A percentile compares a stretch with the other conserved stretches of the same genome.
These are phyloP conservation scores for Gossypium lobatum DNA, from an alignment of 441 rosid genomes.

Conservation along the genomic window DNA sequence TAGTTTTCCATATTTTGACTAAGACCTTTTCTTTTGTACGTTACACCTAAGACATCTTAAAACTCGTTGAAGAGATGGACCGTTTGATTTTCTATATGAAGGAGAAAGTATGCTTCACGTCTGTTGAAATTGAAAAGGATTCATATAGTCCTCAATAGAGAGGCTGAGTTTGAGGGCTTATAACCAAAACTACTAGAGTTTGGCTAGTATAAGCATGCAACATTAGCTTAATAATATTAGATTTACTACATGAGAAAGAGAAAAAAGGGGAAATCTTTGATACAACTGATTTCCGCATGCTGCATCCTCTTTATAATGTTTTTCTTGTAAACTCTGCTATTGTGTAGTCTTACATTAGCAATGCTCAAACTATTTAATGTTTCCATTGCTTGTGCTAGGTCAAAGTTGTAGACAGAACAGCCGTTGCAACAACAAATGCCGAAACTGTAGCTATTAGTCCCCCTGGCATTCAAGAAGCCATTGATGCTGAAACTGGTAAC, in stretches of 20 bases:
- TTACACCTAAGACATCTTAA: neutral
- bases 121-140: neutral
- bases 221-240: neutral
- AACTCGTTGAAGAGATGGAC: neutral
- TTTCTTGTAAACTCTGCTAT: neutral
- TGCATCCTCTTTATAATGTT: neutral
- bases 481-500: constrained; percentile 59
- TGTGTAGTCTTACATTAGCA: neutral
- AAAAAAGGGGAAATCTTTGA: neutral
- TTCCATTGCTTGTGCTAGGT: constrained; percentile 37
- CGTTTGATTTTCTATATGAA: neutral
- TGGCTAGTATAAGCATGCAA: neutral
- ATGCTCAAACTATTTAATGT: neutral
- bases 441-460: constrained; percentile 74
- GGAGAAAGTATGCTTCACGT: neutral
- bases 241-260: neutral
- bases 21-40: neutral
- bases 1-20: neutral
- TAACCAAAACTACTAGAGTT: neutral
- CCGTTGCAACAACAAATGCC: constrained; percentile 61
- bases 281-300: neutral
- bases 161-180: neutral
- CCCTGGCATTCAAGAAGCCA: constrained; percentile 81
- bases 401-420: constrained; percentile 79
- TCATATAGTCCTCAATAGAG: neutral